These are phyloP conservation scores for Aphanomyces cochlioides DNA, from an alignment of 352 stramenopile genomes.

Conservation along the genomic window DNA sequence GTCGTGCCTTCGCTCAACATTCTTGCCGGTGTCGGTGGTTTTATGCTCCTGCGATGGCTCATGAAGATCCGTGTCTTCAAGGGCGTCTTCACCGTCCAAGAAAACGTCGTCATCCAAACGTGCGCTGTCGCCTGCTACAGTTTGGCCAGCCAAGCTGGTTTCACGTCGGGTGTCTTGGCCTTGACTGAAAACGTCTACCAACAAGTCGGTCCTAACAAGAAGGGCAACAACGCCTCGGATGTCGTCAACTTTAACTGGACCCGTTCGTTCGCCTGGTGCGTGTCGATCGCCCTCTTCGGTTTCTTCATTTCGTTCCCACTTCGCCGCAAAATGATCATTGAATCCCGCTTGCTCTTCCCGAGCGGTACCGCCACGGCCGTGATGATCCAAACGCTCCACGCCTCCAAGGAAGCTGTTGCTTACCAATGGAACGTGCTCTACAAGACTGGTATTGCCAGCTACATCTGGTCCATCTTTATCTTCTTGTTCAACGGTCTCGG, in stretches of 20 bases:
- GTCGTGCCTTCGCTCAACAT: conserved; percentile 26
- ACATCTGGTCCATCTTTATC: conserved; percentile 26
- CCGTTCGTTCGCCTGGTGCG: conserved; percentile 24
- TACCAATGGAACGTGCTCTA: conserved; percentile 27
- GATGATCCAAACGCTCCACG: conserved; percentile 28
- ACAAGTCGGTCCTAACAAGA: conserved; percentile 11
- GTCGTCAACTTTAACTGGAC: conserved; percentile 24
- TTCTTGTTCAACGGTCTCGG: conserved; percentile 23
- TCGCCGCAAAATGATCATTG: conserved; percentile 26
- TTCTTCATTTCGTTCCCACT: conserved; percentile 30
- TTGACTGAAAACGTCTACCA: conserved; percentile 21
- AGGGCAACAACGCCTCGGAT: conserved; percentile 10
- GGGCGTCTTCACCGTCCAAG: conserved; percentile 21
- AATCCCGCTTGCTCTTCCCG: conserved; percentile 14
- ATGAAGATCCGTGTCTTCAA: neutral
- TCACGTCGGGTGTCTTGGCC: conserved; percentile 18
- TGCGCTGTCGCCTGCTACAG: conserved; percentile 16
- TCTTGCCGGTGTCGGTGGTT: conserved; percentile 27
- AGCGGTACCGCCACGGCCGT: conserved; percentile 18
- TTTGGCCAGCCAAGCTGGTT: conserved; percentile 17
- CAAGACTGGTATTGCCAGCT: conserved; percentile 8
- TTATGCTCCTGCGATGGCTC: conserved; percentile 11
- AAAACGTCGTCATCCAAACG: conserved; percentile 30
- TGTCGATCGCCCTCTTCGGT: conserved; percentile 21
- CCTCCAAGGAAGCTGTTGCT: conserved; percentile 22